Evolutionary conservation across 2,329 filamentous ascomycete genomes (phyloP), one percentile per base, ranked within the genome.

Genomic region (Fusarium sulawesiense): DNA sequence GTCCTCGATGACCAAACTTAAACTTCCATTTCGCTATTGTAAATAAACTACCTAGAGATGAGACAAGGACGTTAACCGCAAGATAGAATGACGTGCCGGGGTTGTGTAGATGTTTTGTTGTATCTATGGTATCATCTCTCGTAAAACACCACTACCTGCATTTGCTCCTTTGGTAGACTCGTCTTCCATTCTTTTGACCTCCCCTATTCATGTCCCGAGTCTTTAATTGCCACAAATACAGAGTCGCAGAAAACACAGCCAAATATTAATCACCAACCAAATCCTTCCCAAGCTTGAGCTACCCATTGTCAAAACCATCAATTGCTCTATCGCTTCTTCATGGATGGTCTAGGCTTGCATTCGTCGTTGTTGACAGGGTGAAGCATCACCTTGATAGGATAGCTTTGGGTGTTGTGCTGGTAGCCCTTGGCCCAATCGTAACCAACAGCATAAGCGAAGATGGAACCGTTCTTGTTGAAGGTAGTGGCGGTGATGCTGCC

Each of bases 391-490:
- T 96, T 96, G 80, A 89, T 92, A 11, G 92, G 89, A 64, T 89
- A 89, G 71, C 86, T 87, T 60, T 89, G 89, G 27, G 85, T 96
- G 82, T 98, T 98, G 72, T 86, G 88, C 70, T 92, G 89, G 83
- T 95, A 98, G 18, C 96, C 96, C 85, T 99, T 98, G 83, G 92
- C 94, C 96, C 96, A 99, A 83, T 99, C 96, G 80, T 99, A 99
- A 78, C 93, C 94, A 49, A 98, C 89, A 27, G 94, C 93, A 75
- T 96, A 96, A 18, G 93, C 93, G 77, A 96, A 96, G 76, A 95
- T 93, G 77, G 82, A 91, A 55, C 96, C 96, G 61, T 86, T 91
- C 75, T 90, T 89, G 83, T 94, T 97, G 86, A 99, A 99, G n/a
- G 89, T 92, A 3, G 94, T 97, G 25, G 93, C 87, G 10, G 92